Conservation (phyloP, 176 grass and related monocot genomes). For the Phoenix dactylifera region DNA sequence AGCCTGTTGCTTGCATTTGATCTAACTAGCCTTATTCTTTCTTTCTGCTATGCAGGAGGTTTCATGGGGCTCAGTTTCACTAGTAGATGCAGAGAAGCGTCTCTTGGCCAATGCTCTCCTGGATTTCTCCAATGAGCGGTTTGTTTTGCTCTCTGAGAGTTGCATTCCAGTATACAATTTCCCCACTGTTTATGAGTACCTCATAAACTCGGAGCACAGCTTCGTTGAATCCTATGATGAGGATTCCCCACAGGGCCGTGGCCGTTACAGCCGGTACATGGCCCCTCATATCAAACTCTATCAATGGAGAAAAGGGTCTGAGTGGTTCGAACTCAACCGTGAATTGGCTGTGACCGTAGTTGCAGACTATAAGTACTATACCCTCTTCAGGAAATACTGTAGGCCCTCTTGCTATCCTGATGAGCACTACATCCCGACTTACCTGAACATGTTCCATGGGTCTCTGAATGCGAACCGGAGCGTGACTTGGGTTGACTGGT, state of each 20-base stretch:
- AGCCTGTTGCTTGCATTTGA: neutral
- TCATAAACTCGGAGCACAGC: conserved; percentile 7
- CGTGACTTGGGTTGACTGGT: conserved; percentile 14
- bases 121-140: conserved; percentile 17
- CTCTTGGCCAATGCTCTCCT: conserved; percentile 14
- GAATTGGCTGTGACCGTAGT: conserved; percentile 1
- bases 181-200: conserved; percentile 15
- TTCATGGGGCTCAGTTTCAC: conserved; percentile 12
- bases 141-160: conserved; percentile 16
- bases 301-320: conserved; percentile 9
- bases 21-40: neutral
- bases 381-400: conserved; percentile 6
- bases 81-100: conserved; percentile 18
- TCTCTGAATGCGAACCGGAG: conserved; percentile 6
- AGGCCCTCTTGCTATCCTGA: conserved; percentile 18
- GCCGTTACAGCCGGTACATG: conserved; percentile 8
- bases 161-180: conserved; percentile 14
- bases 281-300: neutral
- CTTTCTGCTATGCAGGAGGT: neutral
- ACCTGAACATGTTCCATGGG: conserved; percentile 8
- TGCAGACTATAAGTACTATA: conserved; percentile 10
- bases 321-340: conserved; percentile 18
- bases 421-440: conserved; percentile 16
- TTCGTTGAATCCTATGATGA: conserved; percentile 14
- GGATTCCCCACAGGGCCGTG: conserved; percentile 8